Conservation (phyloP, 2,329 filamentous ascomycete genomes). For the Talaromyces marneffei region DNA sequence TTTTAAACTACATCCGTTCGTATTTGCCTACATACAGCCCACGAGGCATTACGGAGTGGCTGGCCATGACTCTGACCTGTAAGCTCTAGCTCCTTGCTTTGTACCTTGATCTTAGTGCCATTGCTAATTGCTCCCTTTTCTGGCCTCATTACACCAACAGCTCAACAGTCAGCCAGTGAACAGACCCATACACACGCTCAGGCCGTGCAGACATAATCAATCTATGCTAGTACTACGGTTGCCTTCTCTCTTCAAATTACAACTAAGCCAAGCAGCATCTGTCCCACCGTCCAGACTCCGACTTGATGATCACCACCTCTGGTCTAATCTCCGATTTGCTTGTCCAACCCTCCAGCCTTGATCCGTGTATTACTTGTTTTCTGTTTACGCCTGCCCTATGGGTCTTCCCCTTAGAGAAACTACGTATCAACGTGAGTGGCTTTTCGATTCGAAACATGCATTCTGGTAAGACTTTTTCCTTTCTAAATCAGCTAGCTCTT, state of each 20-base stretch:
- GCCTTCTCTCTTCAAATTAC: neutral
- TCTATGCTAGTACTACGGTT: neutral
- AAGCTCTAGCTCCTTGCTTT: neutral
- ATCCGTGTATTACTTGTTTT: neutral
- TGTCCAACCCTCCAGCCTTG: conserved; percentile 4
- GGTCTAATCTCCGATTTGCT: conserved; percentile 10
- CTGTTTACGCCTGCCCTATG: neutral
- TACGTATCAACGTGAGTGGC: neutral
- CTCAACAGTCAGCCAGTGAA: neutral
- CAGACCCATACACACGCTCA: neutral
- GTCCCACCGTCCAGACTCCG: neutral
- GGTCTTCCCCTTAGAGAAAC: neutral
- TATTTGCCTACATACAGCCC: conserved; percentile 1
- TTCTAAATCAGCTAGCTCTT: neutral
- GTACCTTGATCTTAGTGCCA: conserved; percentile 6
- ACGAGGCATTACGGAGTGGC: conserved; percentile 5
- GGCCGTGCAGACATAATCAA: neutral
- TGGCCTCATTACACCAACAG: neutral
- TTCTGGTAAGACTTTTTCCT: neutral
- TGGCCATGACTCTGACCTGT: conserved; percentile 1
- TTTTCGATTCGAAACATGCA: conserved; percentile 5
- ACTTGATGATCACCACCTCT: conserved; percentile 7
- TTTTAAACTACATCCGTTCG: conserved; percentile 4
- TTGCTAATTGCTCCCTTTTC: conserved; percentile 4
- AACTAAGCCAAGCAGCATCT: neutral